Base-by-base conservation (phyloP, 1,284 basidiomycete genomes). In the Trichosporon sp. region DNA sequence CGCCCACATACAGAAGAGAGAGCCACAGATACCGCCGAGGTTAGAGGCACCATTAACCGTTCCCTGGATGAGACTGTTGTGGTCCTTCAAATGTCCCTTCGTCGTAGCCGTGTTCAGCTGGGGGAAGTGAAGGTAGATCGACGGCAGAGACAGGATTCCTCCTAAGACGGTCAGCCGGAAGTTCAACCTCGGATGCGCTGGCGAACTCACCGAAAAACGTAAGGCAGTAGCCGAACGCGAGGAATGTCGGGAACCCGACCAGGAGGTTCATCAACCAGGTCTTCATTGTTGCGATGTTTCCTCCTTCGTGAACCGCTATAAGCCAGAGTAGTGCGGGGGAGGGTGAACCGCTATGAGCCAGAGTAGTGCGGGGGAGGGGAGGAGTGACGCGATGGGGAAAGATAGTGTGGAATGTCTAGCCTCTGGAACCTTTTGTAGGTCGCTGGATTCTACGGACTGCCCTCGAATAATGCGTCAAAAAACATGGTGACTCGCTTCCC, bases 11-110 rank as follows among this genome's bases (percentile, higher is more conserved):
- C 72, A 71, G 19, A 75, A 67, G 1, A 79, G 62, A 58, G 77
- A 76, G 9, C 78, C 79, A 21, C 74, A 7, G 25, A 76, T 68
- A 27, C 74, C 74, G 29, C 79, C 79, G 36, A 81, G 71, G 65
- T 80, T 78, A 64, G 78, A 74, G 29, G 73, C 70, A 19, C 74
- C 72, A 23, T 73, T 67, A 4, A 69, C 66, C 0, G 70, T 72
- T 13, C 78, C 78, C 60, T 78, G 74, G 37, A 78, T 67, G 9
- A 67, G 61, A 19, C 73, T 68, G 63, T 76, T 70, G 66, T 72
- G 73, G 21, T 36, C 64, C 46, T 72, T 73, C 19, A 67, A 34
- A 0, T 58, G 52, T 11, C 70, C 72, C 7, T 52, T 65, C 1
- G 72, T 71, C 2, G 70, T 72, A 4, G 64, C 56, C 2, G 67